Evolutionary conservation across 73 alveolate genomes (phyloP).

Genomic region (Effrenium voratum): DNA sequence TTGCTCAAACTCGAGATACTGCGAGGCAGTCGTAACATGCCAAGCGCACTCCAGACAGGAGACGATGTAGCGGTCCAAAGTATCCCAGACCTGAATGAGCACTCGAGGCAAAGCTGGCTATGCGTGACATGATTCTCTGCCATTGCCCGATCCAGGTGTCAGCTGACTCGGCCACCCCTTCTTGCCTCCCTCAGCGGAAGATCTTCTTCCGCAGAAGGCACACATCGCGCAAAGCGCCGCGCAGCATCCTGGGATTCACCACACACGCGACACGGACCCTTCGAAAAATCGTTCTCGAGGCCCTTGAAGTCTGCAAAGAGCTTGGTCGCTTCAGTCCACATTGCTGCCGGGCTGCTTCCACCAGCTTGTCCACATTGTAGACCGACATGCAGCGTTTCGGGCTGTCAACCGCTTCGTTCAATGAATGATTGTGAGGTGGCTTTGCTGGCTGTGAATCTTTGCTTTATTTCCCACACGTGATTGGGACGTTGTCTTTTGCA

Average conservation of each 20-base stretch:
- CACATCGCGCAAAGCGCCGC: conserved; percentile 44
- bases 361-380: conserved; percentile 52
- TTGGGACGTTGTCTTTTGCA: too few species aligned
- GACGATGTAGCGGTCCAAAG: conserved; percentile 47
- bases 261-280: not conserved
- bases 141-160: not conserved
- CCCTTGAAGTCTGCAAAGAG: not conserved
- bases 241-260: conserved; percentile 46
- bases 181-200: conserved; percentile 45
- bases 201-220: conserved; percentile 41
- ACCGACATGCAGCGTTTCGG: conserved; percentile 2
- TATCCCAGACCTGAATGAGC: conserved; percentile 46
- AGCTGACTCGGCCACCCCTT: not conserved
- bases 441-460: too few species aligned
- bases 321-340: not conserved
- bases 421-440: too few species aligned
- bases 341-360: conserved; percentile 1
- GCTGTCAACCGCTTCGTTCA: too few species aligned
- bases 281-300: not conserved
- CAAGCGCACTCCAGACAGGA: conserved; percentile 25
- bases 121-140: not conserved
- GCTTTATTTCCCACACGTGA: too few species aligned
- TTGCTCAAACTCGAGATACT: not conserved
- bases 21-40: not conserved
- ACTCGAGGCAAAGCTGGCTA: too few species aligned